phyloP scores from a whole-genome alignment of 148 eudicot genomes.

The Spergularia bocconei region DNA sequence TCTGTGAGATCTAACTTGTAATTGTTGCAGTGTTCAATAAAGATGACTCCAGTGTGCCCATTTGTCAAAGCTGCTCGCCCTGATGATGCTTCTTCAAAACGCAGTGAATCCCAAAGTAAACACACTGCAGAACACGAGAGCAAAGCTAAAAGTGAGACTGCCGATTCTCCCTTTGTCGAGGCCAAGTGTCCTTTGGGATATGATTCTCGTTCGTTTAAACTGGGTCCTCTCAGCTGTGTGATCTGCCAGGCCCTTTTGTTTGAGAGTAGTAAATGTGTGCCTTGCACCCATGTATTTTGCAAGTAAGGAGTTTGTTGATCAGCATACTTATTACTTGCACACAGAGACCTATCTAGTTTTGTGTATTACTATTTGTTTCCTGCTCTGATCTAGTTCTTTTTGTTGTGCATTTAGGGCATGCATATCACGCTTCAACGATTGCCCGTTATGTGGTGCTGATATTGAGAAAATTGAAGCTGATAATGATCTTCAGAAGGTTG shows the following conservation, averaged over 20 bases:
- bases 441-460: constrained; percentile 97
- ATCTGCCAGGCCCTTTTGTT: constrained; percentile 92
- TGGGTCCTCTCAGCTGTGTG: constrained; percentile 92
- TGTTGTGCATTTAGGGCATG: constrained; percentile 54
- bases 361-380: neutral
- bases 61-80: constrained; percentile 87
- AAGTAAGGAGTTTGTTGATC: constrained; percentile 48
- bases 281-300: constrained; percentile 90
- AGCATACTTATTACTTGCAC: neutral
- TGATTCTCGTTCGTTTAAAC: constrained; percentile 82
- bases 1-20: constrained; percentile 3
- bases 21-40: constrained; percentile 18
- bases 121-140: constrained; percentile 48
- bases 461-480: constrained; percentile 81
- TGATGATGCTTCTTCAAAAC: constrained; percentile 67
- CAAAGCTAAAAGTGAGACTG: constrained; percentile 50
- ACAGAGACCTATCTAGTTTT: neutral
- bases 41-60: constrained; percentile 94
- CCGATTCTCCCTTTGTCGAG: constrained; percentile 41
- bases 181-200: constrained; percentile 95
- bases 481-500: constrained; percentile 74
- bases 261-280: constrained; percentile 82
- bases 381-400: constrained; percentile 12
- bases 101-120: constrained; percentile 60
- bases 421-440: constrained; percentile 83